A percentile compares a stretch with the other conserved stretches of the same genome.
phyloP scores from a whole-genome alignment of 2,329 filamentous ascomycete species.

The Colletotrichum sp. region DNA sequence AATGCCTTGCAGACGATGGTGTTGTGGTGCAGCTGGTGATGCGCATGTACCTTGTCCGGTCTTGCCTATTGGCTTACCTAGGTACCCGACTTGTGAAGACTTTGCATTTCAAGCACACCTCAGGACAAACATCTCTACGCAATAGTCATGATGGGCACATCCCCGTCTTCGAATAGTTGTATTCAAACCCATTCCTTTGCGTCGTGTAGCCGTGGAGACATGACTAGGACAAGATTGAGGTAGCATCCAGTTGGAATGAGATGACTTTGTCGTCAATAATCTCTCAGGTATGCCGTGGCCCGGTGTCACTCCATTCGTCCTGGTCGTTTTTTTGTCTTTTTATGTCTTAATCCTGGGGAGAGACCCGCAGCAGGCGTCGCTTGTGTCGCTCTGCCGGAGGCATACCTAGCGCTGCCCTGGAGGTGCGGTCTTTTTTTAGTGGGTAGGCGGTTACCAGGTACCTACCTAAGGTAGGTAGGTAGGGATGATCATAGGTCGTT shows the following conservation, averaged over 20 bases:
- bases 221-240: not conserved
- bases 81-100: not conserved
- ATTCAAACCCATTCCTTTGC: not conserved
- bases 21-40: not conserved
- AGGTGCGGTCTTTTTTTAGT: not conserved
- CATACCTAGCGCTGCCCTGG: not conserved
- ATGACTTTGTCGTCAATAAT: not conserved
- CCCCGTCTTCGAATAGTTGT: not conserved
- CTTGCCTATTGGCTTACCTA: not conserved
- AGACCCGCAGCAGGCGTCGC: not conserved
- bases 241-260: not conserved
- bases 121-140: not conserved
- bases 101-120: not conserved
- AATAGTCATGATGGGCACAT: not conserved
- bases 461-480: not conserved
- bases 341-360: not conserved
- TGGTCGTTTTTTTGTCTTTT: not conserved
- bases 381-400: conserved; percentile 16
- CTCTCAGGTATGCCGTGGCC: not conserved
- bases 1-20: not conserved
- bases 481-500: not conserved
- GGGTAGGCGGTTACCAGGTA: not conserved
- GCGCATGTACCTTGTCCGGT: not conserved
- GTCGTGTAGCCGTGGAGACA: not conserved
- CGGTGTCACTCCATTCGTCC: not conserved